Base-by-base conservation (phyloP, 192 early-diverging fungal species). In the Kickxella alabastrina region DNA sequence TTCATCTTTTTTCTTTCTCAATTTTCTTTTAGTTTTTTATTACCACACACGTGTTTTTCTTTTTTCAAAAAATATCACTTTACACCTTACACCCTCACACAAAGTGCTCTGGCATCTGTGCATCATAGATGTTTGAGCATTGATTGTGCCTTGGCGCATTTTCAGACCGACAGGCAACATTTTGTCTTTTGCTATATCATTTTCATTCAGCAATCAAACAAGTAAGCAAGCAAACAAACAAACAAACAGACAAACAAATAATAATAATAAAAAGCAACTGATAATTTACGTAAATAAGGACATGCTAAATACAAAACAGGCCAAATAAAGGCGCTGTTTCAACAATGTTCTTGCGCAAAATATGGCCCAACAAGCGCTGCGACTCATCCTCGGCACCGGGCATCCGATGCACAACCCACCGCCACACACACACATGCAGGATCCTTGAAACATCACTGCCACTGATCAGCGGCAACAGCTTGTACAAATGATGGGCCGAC, bases 381-480 rank as follows among this genome's bases (percentile, higher is more conserved):
- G 71, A 54, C n/a, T 75, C 60, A 34, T 57, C 60, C 17, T 57
- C 52, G 9, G 71, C 71, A 8, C 31, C 43, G 4, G 71, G 65
- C 37, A 75, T 57, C 17, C 49, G 48, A 45, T 75, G 71, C 22
- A 75, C 23, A 10, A 60, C 21, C 59, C 59, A 63, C 13, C 71
- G 59, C 71, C 71, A 75, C 27, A 75, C 65, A 42, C 50, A 68
- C 36, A 56, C 51, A 37, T 68, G 65, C 52, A 75, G 44, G 18
- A 75, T 23, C 3, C 61, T 64, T 2, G 65, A 54, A 29, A 75
- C 44, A 21, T 75, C 65, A 4, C 35, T 36, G 17, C 65, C 71
- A 3, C 43, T 29, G 2, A 75, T 32, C 6, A 62, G 13, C 18
- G 59, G 32, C 42, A 75, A 56, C 47, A 68, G 14, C 13, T 42